Percentiles rank a stretch among this genome's conserved stretches.
phyloP scores from a whole-genome alignment of 768 basidiomycete species.

The Collybia sp. region DNA sequence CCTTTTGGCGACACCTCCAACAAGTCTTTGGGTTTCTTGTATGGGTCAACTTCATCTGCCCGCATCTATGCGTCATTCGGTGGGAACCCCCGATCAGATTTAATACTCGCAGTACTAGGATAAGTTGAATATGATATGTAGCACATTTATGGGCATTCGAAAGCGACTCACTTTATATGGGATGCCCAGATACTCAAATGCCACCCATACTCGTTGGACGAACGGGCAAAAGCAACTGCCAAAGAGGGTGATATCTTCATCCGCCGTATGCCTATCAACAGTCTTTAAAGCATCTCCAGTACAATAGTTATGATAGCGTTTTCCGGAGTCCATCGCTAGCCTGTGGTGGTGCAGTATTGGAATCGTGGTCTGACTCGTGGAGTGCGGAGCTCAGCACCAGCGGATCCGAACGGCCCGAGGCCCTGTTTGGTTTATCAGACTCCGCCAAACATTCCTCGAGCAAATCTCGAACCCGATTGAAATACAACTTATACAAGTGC shows the following conservation, averaged over 20 bases:
- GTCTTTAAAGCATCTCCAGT: conserved; percentile 53
- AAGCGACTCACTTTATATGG: conserved; percentile 54
- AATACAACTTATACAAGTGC: too few relatives aligned
- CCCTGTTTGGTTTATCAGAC: too few relatives aligned
- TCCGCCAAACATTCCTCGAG: too few relatives aligned
- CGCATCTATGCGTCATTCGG: background rate
- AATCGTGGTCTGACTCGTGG: too few relatives aligned
- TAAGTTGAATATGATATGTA: too few relatives aligned
- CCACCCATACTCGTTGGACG: conserved; percentile 78
- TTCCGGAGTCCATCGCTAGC: conserved; percentile 17
- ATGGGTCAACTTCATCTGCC: conserved; percentile 76
- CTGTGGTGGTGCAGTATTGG: too few relatives aligned
- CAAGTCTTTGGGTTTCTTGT: conserved; percentile 75
- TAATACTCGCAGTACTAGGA: too few relatives aligned
- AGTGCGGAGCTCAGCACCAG: too few relatives aligned
- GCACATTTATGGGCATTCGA: too few relatives aligned
- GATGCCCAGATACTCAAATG: conserved; percentile 64
- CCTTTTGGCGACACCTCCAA: conserved; percentile 82
- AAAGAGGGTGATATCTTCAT: conserved; percentile 61
- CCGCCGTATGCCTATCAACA: conserved; percentile 38
- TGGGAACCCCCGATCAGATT: too few relatives aligned
- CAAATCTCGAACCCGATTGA: too few relatives aligned
- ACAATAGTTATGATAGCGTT: conserved; percentile 32
- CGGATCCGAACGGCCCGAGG: too few relatives aligned
- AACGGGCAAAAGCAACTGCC: conserved; percentile 77